Evolutionary conservation across 768 basidiomycete genomes (phyloP), one percentile per base, ranked within the genome.

Genomic region (Boletus rubropictus): DNA sequence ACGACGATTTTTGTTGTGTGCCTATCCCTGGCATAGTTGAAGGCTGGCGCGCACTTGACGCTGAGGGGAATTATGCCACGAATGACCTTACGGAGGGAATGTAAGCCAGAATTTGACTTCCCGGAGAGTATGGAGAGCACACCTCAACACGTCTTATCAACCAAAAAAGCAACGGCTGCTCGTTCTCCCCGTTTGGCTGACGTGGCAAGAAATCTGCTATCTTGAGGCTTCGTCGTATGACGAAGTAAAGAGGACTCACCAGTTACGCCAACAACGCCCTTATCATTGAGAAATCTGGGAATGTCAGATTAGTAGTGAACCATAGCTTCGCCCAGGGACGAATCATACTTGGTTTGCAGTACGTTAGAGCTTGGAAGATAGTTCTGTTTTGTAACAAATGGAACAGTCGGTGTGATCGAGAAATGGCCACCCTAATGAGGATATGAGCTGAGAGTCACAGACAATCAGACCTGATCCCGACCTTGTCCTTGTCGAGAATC

Each of bases 21-120:
- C 3, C 72, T 40, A 39, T 82, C 77, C 11, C 86, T 77, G 1
- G 91, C 93, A 58, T 99, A 99, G 66, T 96, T 85, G 80, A 99
- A 99, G 0, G 93, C 95, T 0, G 95, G 95, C 0, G 90, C 91
- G 57, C 90, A 93, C 69, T 98, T 89, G 66, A 97, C 76, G 48
- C 80, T 75, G 44, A 95, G 72, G 0, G 89, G 83, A 27, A 96
- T 71, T 7, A 62, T 76, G 1, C 95, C 95, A 15, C 95, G 86
- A 54, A 97, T 80, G 49, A 89, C 86, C 72, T 86, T 25, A 36
- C 0, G 10, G 37, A 42, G 9, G 35, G n/a, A 31, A 22, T 7
- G 12, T 42, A 3, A 50, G 7, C 8, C 2, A 31, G 10, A 25
- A 37, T 8, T 18, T 15, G 8, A 5, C 10, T 27, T 14, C 11